Evolutionary conservation across 1,284 basidiomycete genomes (phyloP).

Genomic region (Ceratobasidium sp.): DNA sequence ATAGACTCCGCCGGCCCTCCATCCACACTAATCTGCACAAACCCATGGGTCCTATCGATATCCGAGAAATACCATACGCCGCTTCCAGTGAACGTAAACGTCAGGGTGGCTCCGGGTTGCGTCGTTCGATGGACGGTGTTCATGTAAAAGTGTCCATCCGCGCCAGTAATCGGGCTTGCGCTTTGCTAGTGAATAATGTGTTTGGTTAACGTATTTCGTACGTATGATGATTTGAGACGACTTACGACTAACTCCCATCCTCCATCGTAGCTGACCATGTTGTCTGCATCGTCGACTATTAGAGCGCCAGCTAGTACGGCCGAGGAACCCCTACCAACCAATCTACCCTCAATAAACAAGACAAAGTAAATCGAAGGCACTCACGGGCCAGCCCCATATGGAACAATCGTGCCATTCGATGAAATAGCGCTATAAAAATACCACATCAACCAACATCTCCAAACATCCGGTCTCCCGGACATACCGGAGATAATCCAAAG

Average conservation of each 20-base stretch:
- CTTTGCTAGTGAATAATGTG: neutral
- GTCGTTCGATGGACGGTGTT: slow-evolving; percentile 15
- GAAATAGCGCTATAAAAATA: neutral
- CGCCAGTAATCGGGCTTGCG: neutral
- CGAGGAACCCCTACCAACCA: neutral
- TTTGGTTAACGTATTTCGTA: neutral
- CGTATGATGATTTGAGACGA: too few relatives aligned
- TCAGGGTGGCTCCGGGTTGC: neutral
- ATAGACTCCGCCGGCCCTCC: neutral
- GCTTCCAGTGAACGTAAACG: slow-evolving; percentile 22
- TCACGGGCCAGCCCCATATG: slow-evolving; percentile 1
- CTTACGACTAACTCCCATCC: neutral
- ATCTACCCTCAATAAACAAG: neutral
- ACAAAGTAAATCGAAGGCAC: neutral
- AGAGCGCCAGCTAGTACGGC: neutral
- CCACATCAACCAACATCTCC: neutral
- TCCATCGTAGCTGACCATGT: slow-evolving; percentile 2
- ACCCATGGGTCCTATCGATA: neutral
- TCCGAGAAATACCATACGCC: slow-evolving; percentile 35
- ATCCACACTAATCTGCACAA: slow-evolving; percentile 18
- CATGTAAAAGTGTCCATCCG: neutral
- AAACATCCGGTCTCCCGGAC: neutral
- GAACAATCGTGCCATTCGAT: neutral
- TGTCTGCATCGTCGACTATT: neutral
- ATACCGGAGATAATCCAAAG: slow-evolving; percentile 7